phyloP scores from a whole-genome alignment of 139 green algal species.

The Chlorella vulgaris region DNA sequence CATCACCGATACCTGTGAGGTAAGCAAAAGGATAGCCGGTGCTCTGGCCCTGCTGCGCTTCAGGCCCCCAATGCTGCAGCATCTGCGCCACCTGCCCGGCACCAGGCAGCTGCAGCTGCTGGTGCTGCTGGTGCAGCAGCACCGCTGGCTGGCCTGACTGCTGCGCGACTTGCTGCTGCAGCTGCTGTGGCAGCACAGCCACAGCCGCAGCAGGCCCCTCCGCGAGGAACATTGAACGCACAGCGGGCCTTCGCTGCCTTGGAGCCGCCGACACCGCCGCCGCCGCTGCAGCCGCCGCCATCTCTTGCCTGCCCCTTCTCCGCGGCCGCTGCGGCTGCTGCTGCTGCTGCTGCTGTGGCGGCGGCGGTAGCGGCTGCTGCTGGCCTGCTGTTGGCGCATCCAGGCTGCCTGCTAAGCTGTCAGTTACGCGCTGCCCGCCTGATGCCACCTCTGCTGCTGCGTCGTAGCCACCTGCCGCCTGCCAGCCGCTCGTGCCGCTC shows the following conservation, averaged over 20 bases:
- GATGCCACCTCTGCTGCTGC: not conserved
- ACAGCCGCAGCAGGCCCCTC: too few species aligned
- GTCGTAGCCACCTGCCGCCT: not conserved
- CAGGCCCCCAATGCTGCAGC: not conserved
- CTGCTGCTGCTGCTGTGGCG: not conserved
- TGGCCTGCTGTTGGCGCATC: too few species aligned
- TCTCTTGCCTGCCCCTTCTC: not conserved
- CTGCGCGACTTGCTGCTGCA: too few species aligned
- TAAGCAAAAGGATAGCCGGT: not conserved
- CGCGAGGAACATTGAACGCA: not conserved
- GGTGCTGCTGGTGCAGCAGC: not conserved
- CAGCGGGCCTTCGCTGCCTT: not conserved
- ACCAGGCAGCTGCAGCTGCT: not conserved
- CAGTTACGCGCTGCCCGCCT: not conserved
- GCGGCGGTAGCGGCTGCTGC: not conserved
- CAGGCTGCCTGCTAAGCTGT: too few species aligned
- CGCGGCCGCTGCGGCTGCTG: not conserved
- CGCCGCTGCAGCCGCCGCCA: not conserved
- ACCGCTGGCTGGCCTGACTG: not conserved
- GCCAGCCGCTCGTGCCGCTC: not conserved
- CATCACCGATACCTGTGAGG: not conserved
- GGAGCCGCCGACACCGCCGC: not conserved
- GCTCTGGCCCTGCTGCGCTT: not conserved
- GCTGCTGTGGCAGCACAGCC: too few species aligned
- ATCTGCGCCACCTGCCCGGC: not conserved